Evolutionary conservation across 2,329 filamentous ascomycete genomes (phyloP).

Genomic region (Teratosphaeria nubilosa): DNA sequence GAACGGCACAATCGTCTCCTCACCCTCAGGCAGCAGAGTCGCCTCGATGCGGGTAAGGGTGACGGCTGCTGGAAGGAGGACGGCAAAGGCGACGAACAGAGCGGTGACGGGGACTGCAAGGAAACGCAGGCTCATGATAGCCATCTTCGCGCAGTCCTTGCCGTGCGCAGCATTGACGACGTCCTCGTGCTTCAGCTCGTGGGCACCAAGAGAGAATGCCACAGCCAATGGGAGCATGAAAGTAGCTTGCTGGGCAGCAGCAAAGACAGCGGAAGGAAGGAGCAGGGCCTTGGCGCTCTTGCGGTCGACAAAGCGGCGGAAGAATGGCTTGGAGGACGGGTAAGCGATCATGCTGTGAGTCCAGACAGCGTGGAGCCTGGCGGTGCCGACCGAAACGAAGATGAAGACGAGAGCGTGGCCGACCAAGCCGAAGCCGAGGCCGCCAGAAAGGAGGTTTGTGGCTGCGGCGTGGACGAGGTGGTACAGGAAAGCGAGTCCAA

Average conservation of each 20-base stretch:
- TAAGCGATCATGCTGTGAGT: constrained; percentile 75
- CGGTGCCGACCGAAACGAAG: constrained; percentile 50
- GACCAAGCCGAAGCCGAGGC: constrained; percentile 36
- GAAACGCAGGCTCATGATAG: constrained; percentile 32
- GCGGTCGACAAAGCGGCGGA: constrained; percentile 57
- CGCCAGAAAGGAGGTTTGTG: constrained; percentile 19
- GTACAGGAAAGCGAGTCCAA: constrained; percentile 25
- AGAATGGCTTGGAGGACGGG: constrained; percentile 52
- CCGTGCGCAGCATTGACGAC: constrained; percentile 12
- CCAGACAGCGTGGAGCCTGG: constrained; percentile 67
- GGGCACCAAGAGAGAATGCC: constrained; percentile 39
- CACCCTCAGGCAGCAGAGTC: constrained; percentile 69
- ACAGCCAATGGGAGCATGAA: constrained; percentile 39
- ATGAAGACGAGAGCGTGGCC: constrained; percentile 42
- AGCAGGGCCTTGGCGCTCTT: constrained; percentile 59
- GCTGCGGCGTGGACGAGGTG: constrained; percentile 19
- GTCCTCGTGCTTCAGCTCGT: constrained; percentile 14
- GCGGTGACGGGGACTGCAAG: constrained; percentile 28
- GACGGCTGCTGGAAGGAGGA: constrained; percentile 69
- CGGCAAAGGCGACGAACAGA: constrained; percentile 48
- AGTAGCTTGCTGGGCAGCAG: constrained; percentile 44
- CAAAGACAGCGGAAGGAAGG: constrained; percentile 55
- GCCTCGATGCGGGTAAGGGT: constrained; percentile 76
- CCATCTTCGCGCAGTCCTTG: constrained; percentile 17
- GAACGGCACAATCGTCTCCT: constrained; percentile 80